Base-by-base conservation (phyloP, 2,329 filamentous ascomycete genomes). In the Parascedosporium putredinis region DNA sequence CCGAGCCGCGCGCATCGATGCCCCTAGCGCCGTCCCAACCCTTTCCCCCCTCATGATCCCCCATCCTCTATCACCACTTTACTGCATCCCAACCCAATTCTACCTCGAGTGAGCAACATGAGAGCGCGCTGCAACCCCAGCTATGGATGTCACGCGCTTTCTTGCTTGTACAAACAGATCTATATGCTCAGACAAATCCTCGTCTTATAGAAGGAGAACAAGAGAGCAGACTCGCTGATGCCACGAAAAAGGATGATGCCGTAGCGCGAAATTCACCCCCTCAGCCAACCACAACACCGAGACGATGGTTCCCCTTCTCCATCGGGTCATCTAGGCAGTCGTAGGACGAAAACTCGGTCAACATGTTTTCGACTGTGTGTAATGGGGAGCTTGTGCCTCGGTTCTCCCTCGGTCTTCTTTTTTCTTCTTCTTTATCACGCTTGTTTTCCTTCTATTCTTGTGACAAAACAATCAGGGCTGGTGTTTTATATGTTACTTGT, bases 191-290 rank as follows among this genome's bases (percentile, higher is more conserved):
- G 27, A 22, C 45, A 12, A 42, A 20, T 8, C 38, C 12, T 20
- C 12, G 12, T 42, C 18, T 9, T 33, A 47, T 27, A 33, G 40
- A 50, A 44, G 20, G 16, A 27, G 31, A 27, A n/a, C n/a, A n/a
- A 29, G 43, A 33, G 25, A 47, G n/a, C 25, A 27, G 23, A 7
- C 47, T 29, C 42, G 43, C 49, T 50, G 49, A 46, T 50, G 14
- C 18, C 42, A 31, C 40, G 25, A 14, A 36, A 20, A 50, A 50
- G 49, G 29, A 45, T 50, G 33, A 50, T 18, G 8, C n/a, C 45
- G 16, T 6, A 22, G 23, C 29, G n/a, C 18, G 18, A 24, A n/a
- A 20, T n/a, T 16, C 12, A 24, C 24, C 10, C 14, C n/a, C 24
- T 14, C 45, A 36, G 16, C 6, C 10, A 14, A n/a, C 38, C 5